Conservation (phyloP, 192 early-diverging fungal species). For the Coemansia sp. region DNA sequence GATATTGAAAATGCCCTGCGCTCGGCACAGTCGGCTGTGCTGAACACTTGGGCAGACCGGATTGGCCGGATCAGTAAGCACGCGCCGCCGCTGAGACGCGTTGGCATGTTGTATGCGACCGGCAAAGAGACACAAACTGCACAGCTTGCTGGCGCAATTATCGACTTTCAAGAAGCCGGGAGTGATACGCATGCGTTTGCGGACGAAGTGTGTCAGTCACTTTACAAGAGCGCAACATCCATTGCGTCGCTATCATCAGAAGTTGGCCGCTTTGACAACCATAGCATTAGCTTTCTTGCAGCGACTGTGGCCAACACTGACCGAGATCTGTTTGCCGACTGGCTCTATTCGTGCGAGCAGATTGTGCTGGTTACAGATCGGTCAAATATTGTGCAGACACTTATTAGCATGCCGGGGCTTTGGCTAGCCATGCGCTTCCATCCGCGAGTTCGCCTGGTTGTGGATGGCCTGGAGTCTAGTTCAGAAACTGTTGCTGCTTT, state of each 20-base stretch:
- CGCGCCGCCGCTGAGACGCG: background rate
- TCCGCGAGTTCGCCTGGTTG: constrained; percentile 8
- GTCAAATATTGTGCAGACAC: constrained; percentile 9
- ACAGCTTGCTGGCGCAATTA: background rate
- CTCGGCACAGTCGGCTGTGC: constrained; percentile 6
- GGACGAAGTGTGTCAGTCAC: background rate
- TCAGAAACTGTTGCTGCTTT: constrained; percentile 6
- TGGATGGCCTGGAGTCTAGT: constrained; percentile 17
- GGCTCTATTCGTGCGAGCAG: constrained; percentile 28
- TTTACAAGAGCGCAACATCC: background rate
- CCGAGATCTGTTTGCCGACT: constrained; percentile 19
- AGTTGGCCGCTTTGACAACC: background rate
- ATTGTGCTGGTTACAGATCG: constrained; percentile 29
- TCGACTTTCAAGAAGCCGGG: background rate
- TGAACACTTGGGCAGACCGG: constrained; percentile 25
- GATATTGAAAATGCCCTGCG: constrained; percentile 13
- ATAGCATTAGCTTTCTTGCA: constrained; percentile 7
- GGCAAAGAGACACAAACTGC: constrained; percentile 11
- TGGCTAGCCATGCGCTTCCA: constrained; percentile 21
- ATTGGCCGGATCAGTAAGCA: constrained; percentile 6
- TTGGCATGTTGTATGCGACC: constrained; percentile 22
- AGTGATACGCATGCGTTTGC: background rate
- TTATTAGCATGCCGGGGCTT: constrained; percentile 7
- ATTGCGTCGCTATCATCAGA: background rate
- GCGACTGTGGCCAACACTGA: constrained; percentile 4